phyloP scores from a whole-genome alignment of 2,329 filamentous ascomycete genomes.

The Macroventuria anomochaeta region DNA sequence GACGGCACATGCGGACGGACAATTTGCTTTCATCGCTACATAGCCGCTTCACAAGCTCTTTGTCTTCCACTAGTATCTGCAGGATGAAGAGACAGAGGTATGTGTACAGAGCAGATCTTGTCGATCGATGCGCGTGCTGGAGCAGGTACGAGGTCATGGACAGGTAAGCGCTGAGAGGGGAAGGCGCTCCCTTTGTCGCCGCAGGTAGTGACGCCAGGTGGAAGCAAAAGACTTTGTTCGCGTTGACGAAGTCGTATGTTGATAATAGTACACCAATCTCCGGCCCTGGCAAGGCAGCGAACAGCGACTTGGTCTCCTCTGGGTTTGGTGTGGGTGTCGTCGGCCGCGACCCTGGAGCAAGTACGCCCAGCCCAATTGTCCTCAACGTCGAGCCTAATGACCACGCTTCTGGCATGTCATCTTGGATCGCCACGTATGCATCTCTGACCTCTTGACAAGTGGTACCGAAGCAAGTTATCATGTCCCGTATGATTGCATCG shows the following conservation, averaged over 20 bases:
- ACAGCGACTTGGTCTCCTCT: constrained; percentile 82
- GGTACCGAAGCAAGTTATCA: constrained; percentile 76
- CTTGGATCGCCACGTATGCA: constrained; percentile 83
- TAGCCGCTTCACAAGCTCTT: constrained; percentile 78
- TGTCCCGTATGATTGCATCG: constrained; percentile 81
- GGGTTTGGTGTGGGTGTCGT: constrained; percentile 67
- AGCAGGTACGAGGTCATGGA: constrained; percentile 92
- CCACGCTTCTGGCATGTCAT: constrained; percentile 92
- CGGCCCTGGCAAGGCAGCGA: constrained; percentile 78
- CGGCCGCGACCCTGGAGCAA: constrained; percentile 72
- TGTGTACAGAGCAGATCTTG: constrained; percentile 79
- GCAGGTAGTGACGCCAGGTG: constrained; percentile 73
- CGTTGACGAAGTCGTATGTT: constrained; percentile 90
- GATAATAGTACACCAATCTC: constrained; percentile 82
- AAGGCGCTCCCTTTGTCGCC: constrained; percentile 68
- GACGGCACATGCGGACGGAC: constrained; percentile 82
- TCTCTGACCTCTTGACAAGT: constrained; percentile 72
- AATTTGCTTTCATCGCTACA: constrained; percentile 79
- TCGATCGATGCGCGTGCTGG: constrained; percentile 88
- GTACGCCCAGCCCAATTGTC: constrained; percentile 81
- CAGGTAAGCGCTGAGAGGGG: constrained; percentile 80
- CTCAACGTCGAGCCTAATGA: constrained; percentile 78
- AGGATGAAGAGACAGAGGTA: constrained; percentile 85
- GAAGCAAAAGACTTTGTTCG: constrained; percentile 94
- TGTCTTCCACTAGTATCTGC: constrained; percentile 86